These are phyloP conservation scores for Chaetoceros muelleri DNA, from an alignment of 108 stramenopile species.

Conservation along the genomic window DNA sequence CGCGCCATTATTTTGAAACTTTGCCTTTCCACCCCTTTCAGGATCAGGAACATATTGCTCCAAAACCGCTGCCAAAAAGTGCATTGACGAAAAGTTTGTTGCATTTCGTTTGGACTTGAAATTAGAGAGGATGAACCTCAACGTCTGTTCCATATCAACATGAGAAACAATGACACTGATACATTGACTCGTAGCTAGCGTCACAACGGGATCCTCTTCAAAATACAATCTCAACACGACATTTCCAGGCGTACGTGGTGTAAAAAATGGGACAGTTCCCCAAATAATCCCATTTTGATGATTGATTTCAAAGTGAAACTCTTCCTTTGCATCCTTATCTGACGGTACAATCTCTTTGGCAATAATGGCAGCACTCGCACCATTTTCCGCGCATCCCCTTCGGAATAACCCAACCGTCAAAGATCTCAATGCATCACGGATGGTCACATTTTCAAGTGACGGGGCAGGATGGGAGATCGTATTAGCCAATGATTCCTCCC, in stretches of 20 bases:
- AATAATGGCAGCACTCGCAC: slow-evolving; percentile 58
- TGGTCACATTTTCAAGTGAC: slow-evolving; percentile 28
- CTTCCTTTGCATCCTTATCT: slow-evolving; percentile 2
- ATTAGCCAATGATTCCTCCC: neutral
- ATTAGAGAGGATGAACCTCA: slow-evolving; percentile 78
- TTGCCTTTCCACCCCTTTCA: too few species aligned
- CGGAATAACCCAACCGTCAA: slow-evolving; percentile 77
- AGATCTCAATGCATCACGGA: slow-evolving; percentile 46
- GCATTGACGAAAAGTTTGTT: slow-evolving; percentile 59
- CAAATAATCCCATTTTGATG: slow-evolving; percentile 31
- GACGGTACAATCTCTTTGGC: slow-evolving; percentile 55
- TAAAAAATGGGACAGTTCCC: slow-evolving; percentile 77
- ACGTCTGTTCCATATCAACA: slow-evolving; percentile 51
- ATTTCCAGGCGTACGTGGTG: slow-evolving; percentile 79
- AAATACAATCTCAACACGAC: slow-evolving; percentile 81
- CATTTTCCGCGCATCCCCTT: slow-evolving; percentile 68
- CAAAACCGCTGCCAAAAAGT: slow-evolving; percentile 61
- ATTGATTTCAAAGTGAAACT: slow-evolving; percentile 50
- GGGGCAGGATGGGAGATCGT: slow-evolving; percentile 3
- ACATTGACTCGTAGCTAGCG: slow-evolving; percentile 67
- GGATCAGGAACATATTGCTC: slow-evolving; percentile 19
- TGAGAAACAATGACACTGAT: slow-evolving; percentile 47
- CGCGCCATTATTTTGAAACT: neutral
- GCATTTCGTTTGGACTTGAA: slow-evolving; percentile 77
- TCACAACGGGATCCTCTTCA: slow-evolving; percentile 57